Evolutionary conservation across 495 filamentous ascomycete genomes (phyloP).

Genomic region (Hyaloscypha hepaticicola): DNA sequence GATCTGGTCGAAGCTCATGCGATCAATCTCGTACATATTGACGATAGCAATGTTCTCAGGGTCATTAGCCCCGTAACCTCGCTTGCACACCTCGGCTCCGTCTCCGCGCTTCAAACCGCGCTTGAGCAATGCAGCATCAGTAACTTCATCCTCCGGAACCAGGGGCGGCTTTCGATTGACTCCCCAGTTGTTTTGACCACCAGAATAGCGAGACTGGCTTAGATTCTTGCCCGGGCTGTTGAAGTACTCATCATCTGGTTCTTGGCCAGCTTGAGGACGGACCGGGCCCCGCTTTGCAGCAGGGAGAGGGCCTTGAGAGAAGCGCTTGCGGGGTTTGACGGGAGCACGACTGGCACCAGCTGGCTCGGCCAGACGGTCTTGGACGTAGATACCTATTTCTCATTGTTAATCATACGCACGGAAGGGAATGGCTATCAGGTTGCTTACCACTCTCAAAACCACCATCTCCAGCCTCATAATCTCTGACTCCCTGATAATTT

Average conservation of each 20-base stretch:
- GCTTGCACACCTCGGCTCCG: conserved; percentile 11
- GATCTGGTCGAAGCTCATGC: conserved; percentile 19
- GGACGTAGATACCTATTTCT: neutral
- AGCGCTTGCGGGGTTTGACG: neutral
- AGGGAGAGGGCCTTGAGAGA: neutral
- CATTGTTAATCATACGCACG: neutral
- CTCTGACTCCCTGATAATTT: too few species aligned
- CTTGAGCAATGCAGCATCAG: conserved; percentile 26
- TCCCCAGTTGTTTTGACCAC: conserved; percentile 3
- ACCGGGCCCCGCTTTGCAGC: neutral
- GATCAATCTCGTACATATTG: conserved; percentile 21
- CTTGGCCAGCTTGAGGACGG: neutral
- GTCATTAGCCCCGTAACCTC: conserved; percentile 29
- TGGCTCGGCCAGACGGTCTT: neutral
- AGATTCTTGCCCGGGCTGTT: conserved; percentile 6
- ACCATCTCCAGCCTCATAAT: neutral
- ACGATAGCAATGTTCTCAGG: conserved; percentile 32
- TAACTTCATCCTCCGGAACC: conserved; percentile 12
- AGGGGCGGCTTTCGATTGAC: conserved; percentile 4
- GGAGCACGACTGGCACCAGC: neutral
- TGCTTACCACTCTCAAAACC: neutral
- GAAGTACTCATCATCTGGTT: conserved; percentile 1
- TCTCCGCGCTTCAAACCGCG: conserved; percentile 12
- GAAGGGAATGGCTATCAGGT: neutral
- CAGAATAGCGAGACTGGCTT: conserved; percentile 11